A percentile compares a stretch with the other conserved stretches of the same genome.
Conservation (phyloP, 2,329 filamentous ascomycete species). For the Penicillium sp. region DNA sequence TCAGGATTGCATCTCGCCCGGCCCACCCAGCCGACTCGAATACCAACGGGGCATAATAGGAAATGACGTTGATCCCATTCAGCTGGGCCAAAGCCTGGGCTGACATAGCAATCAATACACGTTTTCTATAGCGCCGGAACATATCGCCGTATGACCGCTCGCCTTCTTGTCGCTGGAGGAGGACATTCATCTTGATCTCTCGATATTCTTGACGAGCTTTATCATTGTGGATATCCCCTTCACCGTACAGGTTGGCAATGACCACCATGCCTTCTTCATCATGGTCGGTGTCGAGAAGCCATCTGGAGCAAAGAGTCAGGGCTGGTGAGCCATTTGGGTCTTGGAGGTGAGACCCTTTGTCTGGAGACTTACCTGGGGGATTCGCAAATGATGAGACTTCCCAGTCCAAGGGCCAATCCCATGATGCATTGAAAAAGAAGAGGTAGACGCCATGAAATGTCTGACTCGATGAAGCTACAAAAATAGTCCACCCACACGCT, state of each 20-base stretch:
- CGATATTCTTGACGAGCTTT: constrained; percentile 94
- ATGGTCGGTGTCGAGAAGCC: constrained; percentile 94
- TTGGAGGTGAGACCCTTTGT: neutral
- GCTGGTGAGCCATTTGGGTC: constrained; percentile 28
- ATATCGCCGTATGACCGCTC: constrained; percentile 88
- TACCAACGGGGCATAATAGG: constrained; percentile 93
- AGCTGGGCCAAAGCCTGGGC: constrained; percentile 92
- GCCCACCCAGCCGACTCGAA: constrained; percentile 97
- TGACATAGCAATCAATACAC: constrained; percentile 98
- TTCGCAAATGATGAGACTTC: constrained; percentile 90
- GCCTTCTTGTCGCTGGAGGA: constrained; percentile 88
- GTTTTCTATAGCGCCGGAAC: constrained; percentile 86
- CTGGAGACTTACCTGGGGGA: constrained; percentile 67
- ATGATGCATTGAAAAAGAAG: constrained; percentile 90
- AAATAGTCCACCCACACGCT: constrained; percentile 99
- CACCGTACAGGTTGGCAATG: constrained; percentile 94
- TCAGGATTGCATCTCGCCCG: constrained; percentile 83
- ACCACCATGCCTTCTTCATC: constrained; percentile 98
- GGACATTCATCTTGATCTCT: constrained; percentile 97
- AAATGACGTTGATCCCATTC: constrained; percentile 99
- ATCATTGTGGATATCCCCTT: constrained; percentile 86
- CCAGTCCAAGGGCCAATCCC: constrained; percentile 76
- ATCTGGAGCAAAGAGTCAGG: constrained; percentile 51
- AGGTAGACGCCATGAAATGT: constrained; percentile 86
- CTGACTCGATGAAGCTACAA: constrained; percentile 77